Conservation (phyloP, 768 basidiomycete genomes). For the Psilocybe azurescens region DNA sequence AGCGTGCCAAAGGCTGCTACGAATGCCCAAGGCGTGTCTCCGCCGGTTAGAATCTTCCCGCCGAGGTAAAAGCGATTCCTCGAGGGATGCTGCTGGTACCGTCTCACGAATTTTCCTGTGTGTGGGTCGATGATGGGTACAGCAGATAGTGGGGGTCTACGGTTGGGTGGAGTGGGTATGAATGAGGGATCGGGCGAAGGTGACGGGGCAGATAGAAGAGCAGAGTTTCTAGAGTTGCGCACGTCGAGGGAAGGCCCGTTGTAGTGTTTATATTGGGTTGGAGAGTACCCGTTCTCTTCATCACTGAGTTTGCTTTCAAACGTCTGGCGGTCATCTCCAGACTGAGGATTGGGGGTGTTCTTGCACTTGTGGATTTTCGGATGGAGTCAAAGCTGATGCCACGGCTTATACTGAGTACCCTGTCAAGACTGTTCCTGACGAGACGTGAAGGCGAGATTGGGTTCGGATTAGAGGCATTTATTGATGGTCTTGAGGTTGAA, state of each 20-base stretch:
- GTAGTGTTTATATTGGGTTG: slow-evolving; percentile 28
- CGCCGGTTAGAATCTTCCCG: slow-evolving; percentile 81
- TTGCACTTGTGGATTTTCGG: slow-evolving; percentile 34
- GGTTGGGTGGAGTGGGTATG: slow-evolving; percentile 32
- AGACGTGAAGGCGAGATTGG: slow-evolving; percentile 35
- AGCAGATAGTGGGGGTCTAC: slow-evolving; percentile 38
- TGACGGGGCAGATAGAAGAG: slow-evolving; percentile 29
- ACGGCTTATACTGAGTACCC: slow-evolving; percentile 55
- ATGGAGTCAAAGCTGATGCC: slow-evolving; percentile 59
- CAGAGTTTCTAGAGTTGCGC: slow-evolving; percentile 27
- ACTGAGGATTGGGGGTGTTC: slow-evolving; percentile 19
- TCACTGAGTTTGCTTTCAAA: slow-evolving; percentile 39
- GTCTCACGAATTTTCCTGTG: slow-evolving; percentile 50
- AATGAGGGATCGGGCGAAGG: slow-evolving; percentile 42
- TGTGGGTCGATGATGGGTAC: slow-evolving; percentile 40
- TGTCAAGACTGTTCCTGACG: slow-evolving; percentile 66
- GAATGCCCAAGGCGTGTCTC: slow-evolving; percentile 87
- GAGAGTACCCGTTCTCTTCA: slow-evolving; percentile 36
- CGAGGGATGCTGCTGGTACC: slow-evolving; percentile 71
- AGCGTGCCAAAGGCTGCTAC: slow-evolving; percentile 64
- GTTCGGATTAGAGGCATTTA: slow-evolving; percentile 28
- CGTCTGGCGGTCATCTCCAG: slow-evolving; percentile 24
- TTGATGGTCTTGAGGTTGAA: slow-evolving; percentile 30
- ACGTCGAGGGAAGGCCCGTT: slow-evolving; percentile 19
- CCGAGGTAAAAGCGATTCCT: slow-evolving; percentile 76